Evolutionary conservation across 306 rosid species (phyloP).

Genomic region (Dalbergia cochinchinensis): DNA sequence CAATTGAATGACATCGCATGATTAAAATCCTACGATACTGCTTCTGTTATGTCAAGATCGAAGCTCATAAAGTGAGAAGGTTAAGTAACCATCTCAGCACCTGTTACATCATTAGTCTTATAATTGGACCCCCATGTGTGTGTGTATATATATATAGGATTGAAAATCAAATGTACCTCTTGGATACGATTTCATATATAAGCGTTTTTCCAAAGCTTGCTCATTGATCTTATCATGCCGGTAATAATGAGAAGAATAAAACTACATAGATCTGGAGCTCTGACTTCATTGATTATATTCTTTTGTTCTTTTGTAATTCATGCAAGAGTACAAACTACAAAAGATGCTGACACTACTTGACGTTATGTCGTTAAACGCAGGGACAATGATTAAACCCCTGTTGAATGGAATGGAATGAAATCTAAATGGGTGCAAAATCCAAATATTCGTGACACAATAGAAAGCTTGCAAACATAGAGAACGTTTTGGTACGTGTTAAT

Average conservation of each 20-base stretch:
- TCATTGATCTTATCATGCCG: slow-evolving; percentile 9
- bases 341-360: slow-evolving; percentile 17
- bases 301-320: background rate
- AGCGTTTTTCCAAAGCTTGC: background rate
- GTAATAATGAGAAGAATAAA: slow-evolving; percentile 17
- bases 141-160: background rate
- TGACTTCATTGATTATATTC: slow-evolving; percentile 15
- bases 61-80: background rate
- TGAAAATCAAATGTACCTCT: background rate
- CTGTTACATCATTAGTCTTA: slow-evolving; percentile 17
- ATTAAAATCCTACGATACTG: background rate
- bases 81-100: background rate
- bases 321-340: slow-evolving; percentile 8
- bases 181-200: background rate
- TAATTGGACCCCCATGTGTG: background rate
- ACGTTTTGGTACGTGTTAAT: background rate
- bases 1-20: background rate
- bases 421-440: slow-evolving; percentile 13
- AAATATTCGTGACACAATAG: slow-evolving; percentile 40
- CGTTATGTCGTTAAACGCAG: slow-evolving; percentile 15
- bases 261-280: background rate
- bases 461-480: slow-evolving; percentile 18
- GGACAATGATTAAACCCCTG: slow-evolving; percentile 42
- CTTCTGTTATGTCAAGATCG: background rate
- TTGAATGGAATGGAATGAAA: slow-evolving; percentile 34